Evolutionary conservation across 768 basidiomycete genomes (phyloP).

Genomic region (Hygrophoropsis aurantiaca): DNA sequence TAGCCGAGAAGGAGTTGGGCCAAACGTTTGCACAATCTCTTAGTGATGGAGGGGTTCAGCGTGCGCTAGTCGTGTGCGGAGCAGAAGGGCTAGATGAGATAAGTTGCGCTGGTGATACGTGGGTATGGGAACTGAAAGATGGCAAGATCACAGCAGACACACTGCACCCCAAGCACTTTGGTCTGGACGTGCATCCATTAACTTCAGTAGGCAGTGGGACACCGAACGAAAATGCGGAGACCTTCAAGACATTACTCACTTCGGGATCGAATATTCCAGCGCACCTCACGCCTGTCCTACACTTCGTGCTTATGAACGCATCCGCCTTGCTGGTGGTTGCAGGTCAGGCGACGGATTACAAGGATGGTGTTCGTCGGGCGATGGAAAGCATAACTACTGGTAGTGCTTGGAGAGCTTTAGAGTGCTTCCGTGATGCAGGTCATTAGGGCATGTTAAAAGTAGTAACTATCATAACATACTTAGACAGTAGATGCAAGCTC

Average conservation of each 20-base stretch:
- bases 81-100: conserved; percentile 93
- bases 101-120: conserved; percentile 88
- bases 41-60: conserved; percentile 68
- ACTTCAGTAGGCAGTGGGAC: conserved; percentile 66
- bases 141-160: conserved; percentile 62
- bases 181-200: conserved; percentile 70
- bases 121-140: conserved; percentile 77
- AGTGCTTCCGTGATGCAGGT: conserved; percentile 49
- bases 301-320: conserved; percentile 91
- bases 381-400: conserved; percentile 58
- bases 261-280: conserved; percentile 57
- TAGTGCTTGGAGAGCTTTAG: conserved; percentile 57
- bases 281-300: conserved; percentile 60
- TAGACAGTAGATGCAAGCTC: too few relatives aligned
- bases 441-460: conserved; percentile 3
- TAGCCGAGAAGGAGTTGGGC: conserved; percentile 81
- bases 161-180: conserved; percentile 76
- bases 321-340: conserved; percentile 86
- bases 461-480: not conserved
- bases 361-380: conserved; percentile 71
- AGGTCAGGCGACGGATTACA: conserved; percentile 67
- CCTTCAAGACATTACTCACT: conserved; percentile 63
- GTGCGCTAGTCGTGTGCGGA: conserved; percentile 92
- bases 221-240: conserved; percentile 80
- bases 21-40: conserved; percentile 77